Base-by-base conservation (phyloP, 2,329 filamentous ascomycete species). In the Paraphaeosphaeria sporulosa region DNA sequence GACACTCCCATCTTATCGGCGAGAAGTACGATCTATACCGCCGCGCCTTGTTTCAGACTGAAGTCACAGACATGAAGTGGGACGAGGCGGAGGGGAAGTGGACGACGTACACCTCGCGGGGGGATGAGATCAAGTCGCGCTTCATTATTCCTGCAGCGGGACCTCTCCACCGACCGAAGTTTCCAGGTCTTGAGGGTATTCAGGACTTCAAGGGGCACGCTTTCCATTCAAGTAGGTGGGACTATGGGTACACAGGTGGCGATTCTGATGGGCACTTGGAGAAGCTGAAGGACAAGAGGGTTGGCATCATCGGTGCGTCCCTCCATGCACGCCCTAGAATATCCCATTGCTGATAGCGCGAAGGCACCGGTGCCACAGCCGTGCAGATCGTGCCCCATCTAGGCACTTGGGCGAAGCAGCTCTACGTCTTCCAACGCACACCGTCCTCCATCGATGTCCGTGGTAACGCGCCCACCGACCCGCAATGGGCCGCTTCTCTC, bases 171-270 rank as follows among this genome's bases (percentile, higher is more conserved):
- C 72, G 84, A 13, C 76, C 79, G 0, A 82, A 73, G 19, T 61
- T 74, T 4, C 76, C 75, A 21, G 66, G 73, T 4, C 21, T 71
- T 30, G 50, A 64, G 34, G 68, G 71, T 4, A 64, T 72, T 19
- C 59, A 66, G 34, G 59, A 61, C 0, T 71, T 70, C 64, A 64
- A 64, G 30, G 68, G 69, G 2, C 63, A 65, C 42, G 3, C 74
- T 82, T 81, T 83, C 59, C 81, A 84, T 65, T 79, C 81, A 0
- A 70, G 74, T 4, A 74, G 80, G 10, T 83, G 82, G 82, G 73
- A 81, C 57, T 83, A 81, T 53, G 62, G 69, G 1, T 68, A 73
- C 60, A 81, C 80, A 1, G 81, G 80, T 2, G 81, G 80, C 19
- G 56, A 69, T 4, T 59, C 55, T 1, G 42, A 80, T 27, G 65